These are phyloP conservation scores for Leccinum barrowsii DNA, from an alignment of 768 basidiomycete species.

Conservation along the genomic window DNA sequence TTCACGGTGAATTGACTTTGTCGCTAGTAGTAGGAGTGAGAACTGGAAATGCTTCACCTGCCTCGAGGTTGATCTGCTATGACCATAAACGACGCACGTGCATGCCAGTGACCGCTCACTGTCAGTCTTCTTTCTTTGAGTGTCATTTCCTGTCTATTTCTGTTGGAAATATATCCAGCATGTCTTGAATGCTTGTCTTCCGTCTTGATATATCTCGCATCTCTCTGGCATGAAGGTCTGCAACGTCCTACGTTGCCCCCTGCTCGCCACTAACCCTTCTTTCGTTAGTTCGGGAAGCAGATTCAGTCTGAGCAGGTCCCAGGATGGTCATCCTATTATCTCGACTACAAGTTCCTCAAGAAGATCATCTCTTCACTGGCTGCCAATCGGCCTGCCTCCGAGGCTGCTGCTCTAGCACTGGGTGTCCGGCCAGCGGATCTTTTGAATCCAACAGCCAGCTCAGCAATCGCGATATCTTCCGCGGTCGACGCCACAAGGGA, in stretches of 20 bases:
- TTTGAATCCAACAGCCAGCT: slow-evolving; percentile 33
- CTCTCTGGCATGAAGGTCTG: slow-evolving; percentile 31
- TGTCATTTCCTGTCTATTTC: slow-evolving; percentile 7
- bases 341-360: slow-evolving; percentile 98
- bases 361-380: slow-evolving; percentile 97
- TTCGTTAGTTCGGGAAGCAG: slow-evolving; percentile 91
- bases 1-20: neutral
- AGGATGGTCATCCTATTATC: slow-evolving; percentile 93
- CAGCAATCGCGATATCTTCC: slow-evolving; percentile 28
- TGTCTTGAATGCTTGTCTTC: slow-evolving; percentile 24
- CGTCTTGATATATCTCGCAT: slow-evolving; percentile 6
- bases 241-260: neutral
- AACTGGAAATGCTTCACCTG: neutral
- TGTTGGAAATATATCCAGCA: slow-evolving; percentile 20
- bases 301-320: slow-evolving; percentile 95
- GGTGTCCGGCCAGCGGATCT: slow-evolving; percentile 71
- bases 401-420: slow-evolving; percentile 82
- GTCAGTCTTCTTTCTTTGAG: slow-evolving; percentile 10
- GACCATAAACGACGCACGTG: slow-evolving; percentile 21
- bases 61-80: neutral
- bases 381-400: slow-evolving; percentile 84
- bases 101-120: slow-evolving; percentile 5
- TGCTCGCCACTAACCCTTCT: neutral
- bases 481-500: slow-evolving; percentile 9
- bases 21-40: neutral